These are phyloP conservation scores for Antrodiella citrinella DNA, from an alignment of 768 basidiomycete species.

Conservation along the genomic window DNA sequence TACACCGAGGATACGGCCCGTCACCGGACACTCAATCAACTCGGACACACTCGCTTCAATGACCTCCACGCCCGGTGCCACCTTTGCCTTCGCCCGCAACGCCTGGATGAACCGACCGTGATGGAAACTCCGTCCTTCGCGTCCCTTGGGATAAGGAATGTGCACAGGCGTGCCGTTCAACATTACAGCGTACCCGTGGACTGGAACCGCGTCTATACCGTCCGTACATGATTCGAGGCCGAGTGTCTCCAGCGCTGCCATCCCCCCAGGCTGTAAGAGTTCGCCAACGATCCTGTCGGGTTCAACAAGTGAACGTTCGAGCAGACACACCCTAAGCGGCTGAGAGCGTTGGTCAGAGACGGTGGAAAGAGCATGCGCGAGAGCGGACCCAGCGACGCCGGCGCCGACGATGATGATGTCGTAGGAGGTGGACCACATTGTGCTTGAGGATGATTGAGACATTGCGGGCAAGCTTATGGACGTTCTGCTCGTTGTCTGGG, in stretches of 20 bases:
- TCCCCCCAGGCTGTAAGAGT: constrained; percentile 89
- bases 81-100: constrained; percentile 57
- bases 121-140: constrained; percentile 84
- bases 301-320: constrained; percentile 87
- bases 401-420: constrained; percentile 88
- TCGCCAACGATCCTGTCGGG: constrained; percentile 98
- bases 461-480: background rate
- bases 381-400: constrained; percentile 80
- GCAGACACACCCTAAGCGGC: constrained; percentile 69
- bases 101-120: constrained; percentile 86
- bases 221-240: constrained; percentile 73
- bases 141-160: constrained; percentile 75
- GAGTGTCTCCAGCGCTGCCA: constrained; percentile 64
- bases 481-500: background rate
- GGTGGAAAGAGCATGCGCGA: constrained; percentile 75
- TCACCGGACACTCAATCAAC: constrained; percentile 51
- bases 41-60: constrained; percentile 81
- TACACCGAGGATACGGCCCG: constrained; percentile 57
- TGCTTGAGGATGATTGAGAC: background rate
- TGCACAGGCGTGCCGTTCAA: constrained; percentile 62
- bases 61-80: constrained; percentile 61
- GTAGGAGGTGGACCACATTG: constrained; percentile 33
- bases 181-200: constrained; percentile 81
- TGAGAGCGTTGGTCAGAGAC: constrained; percentile 32
- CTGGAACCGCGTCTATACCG: constrained; percentile 80